phyloP scores from a whole-genome alignment of 2,329 filamentous ascomycete species.

The Apiospora arundinis region DNA sequence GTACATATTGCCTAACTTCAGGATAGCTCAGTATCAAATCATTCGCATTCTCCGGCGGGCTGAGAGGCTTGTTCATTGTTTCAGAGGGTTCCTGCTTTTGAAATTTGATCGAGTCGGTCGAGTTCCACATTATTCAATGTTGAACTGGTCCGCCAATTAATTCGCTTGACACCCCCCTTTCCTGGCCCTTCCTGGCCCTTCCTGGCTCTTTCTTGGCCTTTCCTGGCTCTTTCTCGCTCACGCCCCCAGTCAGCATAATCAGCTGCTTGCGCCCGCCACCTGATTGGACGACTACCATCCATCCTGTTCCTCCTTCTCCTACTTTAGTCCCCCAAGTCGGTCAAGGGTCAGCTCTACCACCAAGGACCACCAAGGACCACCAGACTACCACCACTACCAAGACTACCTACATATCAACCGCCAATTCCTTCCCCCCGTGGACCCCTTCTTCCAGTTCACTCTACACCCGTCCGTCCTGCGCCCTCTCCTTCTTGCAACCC shows the following conservation, averaged over 20 bases:
- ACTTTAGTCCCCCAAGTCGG: background rate
- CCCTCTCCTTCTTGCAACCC: background rate
- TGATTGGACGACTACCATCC: constrained; percentile 8
- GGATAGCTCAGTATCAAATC: background rate
- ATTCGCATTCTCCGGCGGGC: background rate
- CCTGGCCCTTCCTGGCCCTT: constrained; percentile 1
- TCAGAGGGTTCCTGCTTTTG: constrained; percentile 12
- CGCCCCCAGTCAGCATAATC: constrained; percentile 10
- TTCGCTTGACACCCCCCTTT: constrained; percentile 13
- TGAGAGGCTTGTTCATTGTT: constrained; percentile 14
- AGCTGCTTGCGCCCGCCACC: constrained; percentile 1
- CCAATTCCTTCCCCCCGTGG: constrained; percentile 18
- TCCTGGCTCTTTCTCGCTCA: background rate
- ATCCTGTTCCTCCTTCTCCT: constrained; percentile 15
- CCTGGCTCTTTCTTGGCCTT: background rate
- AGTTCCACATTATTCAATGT: constrained; percentile 19
- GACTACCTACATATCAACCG: constrained; percentile 1
- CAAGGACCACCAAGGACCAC: too few relatives aligned
- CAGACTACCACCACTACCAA: too few relatives aligned
- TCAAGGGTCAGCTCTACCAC: constrained; percentile 17
- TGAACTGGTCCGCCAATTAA: constrained; percentile 19
- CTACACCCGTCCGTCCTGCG: constrained; percentile 4
- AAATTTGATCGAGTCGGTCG: constrained; percentile 18
- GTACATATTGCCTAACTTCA: too few relatives aligned
- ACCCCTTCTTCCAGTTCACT: constrained; percentile 17